Evolutionary conservation across 2,329 filamentous ascomycete species (phyloP).

Genomic region (Aureobasidium sp.): DNA sequence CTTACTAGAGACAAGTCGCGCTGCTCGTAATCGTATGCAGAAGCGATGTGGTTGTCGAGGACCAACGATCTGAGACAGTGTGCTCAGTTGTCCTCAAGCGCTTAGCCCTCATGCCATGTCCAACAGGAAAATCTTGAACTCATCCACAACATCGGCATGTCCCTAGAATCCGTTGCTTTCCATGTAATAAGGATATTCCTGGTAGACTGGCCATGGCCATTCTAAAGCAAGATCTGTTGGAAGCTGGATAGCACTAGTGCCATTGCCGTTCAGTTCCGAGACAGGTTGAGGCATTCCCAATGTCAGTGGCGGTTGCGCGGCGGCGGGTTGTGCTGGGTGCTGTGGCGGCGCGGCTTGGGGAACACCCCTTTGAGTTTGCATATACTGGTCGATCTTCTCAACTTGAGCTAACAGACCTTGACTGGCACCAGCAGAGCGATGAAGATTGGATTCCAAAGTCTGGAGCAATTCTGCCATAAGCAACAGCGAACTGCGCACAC

Average conservation of each 20-base stretch:
- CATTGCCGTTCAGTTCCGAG: background rate
- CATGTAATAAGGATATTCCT: conserved; percentile 1
- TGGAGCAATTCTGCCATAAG: conserved; percentile 42
- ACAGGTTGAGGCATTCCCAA: background rate
- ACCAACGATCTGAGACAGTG: no score
- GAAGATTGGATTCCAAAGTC: conserved; percentile 38
- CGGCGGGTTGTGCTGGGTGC: background rate
- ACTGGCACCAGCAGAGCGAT: conserved; percentile 34
- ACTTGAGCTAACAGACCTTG: conserved; percentile 36
- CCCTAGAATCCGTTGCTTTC: background rate
- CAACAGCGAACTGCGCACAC: conserved; percentile 37
- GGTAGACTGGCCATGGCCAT: conserved; percentile 10
- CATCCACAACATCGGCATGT: no score
- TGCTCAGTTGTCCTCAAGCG: background rate
- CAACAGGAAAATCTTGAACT: background rate
- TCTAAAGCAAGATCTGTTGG: background rate
- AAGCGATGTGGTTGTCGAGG: no score
- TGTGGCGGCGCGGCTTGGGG: background rate
- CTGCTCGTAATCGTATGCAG: no score
- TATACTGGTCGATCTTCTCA: conserved; percentile 40
- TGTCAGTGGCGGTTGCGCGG: background rate
- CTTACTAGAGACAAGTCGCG: background rate
- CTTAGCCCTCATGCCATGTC: background rate
- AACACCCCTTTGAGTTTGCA: conserved; percentile 31
- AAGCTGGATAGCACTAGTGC: background rate